Conservation (phyloP, 495 filamentous ascomycete genomes). For the Massariosphaeria phaeospora region DNA sequence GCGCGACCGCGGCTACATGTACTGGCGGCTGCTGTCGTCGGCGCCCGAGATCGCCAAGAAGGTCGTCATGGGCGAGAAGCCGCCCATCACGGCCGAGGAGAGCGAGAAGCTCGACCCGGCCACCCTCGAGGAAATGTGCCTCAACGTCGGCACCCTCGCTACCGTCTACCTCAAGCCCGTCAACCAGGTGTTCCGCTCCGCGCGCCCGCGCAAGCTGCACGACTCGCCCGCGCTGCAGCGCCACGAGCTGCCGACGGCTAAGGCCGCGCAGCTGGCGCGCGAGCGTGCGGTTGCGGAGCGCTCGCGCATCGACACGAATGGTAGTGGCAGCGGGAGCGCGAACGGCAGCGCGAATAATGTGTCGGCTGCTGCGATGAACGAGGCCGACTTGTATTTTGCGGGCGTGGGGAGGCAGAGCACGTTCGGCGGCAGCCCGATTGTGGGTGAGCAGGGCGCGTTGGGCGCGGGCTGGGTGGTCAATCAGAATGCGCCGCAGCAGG, state of each 20-base stretch:
- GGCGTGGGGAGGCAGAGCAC: constrained; percentile 40
- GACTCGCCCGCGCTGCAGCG: constrained; percentile 83
- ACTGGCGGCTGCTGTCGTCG: constrained; percentile 95
- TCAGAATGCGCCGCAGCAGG: constrained; percentile 58
- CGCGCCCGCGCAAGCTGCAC: constrained; percentile 68
- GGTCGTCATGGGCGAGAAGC: constrained; percentile 95
- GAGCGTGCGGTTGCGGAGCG: constrained; percentile 19
- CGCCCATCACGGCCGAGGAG: constrained; percentile 84
- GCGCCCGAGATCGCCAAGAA: constrained; percentile 81
- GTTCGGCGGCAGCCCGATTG: constrained; percentile 42
- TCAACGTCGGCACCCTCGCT: constrained; percentile 91
- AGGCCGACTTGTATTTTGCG: constrained; percentile 47
- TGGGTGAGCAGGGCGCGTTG: constrained; percentile 29
- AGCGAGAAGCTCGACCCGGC: constrained; percentile 87
- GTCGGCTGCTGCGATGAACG: constrained; percentile 19
- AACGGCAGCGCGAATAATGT: constrained; percentile 11
- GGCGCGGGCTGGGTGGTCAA: constrained; percentile 57
- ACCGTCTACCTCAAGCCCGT: constrained; percentile 98
- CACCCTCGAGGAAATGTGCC: constrained; percentile 94
- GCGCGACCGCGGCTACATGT: constrained; percentile 95
- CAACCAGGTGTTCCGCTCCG: constrained; percentile 92
- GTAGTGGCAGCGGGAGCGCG: constrained; percentile 6
- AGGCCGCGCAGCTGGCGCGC: constrained; percentile 47
- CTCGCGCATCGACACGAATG: constrained; percentile 19
- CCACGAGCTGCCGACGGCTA: constrained; percentile 31